phyloP scores from a whole-genome alignment of 805 yeast species.

The Diddensiella caesifluorescens region DNA sequence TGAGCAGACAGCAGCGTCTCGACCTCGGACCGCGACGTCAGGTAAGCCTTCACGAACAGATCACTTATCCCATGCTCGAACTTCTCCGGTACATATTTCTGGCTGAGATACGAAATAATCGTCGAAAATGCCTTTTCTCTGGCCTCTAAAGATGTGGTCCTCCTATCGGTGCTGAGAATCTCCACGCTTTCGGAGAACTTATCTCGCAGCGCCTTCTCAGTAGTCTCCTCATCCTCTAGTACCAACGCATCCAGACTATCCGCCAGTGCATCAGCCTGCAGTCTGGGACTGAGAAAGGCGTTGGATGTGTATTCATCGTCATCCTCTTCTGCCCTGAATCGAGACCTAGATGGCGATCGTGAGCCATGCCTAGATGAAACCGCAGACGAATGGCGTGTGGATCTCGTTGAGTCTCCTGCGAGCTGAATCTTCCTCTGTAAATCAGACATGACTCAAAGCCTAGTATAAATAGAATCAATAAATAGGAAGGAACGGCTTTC shows the following conservation, averaged over 20 bases:
- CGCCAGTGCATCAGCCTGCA: constrained; percentile 17
- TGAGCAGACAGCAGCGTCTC: constrained; percentile 30
- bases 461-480: background rate
- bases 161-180: constrained; percentile 27
- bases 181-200: constrained; percentile 24
- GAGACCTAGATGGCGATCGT: constrained; percentile 16
- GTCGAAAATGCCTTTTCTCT: constrained; percentile 31
- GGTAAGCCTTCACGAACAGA: constrained; percentile 23
- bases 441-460: constrained; percentile 8
- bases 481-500: background rate
- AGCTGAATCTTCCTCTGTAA: constrained; percentile 6
- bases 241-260: constrained; percentile 15
- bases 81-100: constrained; percentile 30
- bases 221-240: constrained; percentile 9
- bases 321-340: constrained; percentile 13
- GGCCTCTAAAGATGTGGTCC: constrained; percentile 29
- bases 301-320: constrained; percentile 22
- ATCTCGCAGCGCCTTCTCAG: constrained; percentile 13
- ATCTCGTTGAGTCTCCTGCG: constrained; percentile 8
- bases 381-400: constrained; percentile 10
- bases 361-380: constrained; percentile 17
- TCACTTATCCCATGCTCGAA: constrained; percentile 20
- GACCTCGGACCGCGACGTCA: constrained; percentile 26
- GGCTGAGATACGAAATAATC: constrained; percentile 26
- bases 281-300: constrained; percentile 17